Conservation (phyloP, 2,329 filamentous ascomycete genomes). For the Nigrospora osmanthi region DNA sequence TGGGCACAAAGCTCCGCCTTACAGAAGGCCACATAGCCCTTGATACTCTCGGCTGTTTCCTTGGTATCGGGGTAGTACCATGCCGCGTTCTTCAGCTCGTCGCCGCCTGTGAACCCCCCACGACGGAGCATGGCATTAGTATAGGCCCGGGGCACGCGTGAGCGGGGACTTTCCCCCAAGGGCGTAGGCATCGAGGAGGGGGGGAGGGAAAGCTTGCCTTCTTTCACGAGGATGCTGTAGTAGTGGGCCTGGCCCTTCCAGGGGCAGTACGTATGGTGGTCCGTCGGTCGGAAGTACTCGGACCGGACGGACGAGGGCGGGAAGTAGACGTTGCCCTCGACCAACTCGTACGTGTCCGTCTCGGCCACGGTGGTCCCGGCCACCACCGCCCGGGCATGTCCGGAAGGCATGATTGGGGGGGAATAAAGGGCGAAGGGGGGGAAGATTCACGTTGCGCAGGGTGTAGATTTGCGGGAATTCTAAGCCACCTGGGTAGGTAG, state of each 20-base stretch:
- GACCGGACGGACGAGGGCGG: conserved; percentile 35
- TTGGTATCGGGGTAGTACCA: conserved; percentile 50
- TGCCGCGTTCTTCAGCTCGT: conserved; percentile 42
- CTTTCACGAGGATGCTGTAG: conserved; percentile 42
- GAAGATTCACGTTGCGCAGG: no score
- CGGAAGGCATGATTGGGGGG: conserved; percentile 3
- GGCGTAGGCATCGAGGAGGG: no score
- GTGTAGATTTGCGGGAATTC: no score
- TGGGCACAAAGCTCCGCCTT: conserved; percentile 16
- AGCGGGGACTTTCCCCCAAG: no score
- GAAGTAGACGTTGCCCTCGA: conserved; percentile 53
- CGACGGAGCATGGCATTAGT: no score
- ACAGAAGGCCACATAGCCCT: conserved; percentile 51
- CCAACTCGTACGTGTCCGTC: conserved; percentile 42
- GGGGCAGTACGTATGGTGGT: conserved; percentile 39
- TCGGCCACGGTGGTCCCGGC: conserved; percentile 42
- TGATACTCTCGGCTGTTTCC: conserved; percentile 40
- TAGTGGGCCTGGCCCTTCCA: conserved; percentile 53
- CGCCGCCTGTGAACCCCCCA: conserved; percentile 17
- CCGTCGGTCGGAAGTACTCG: conserved; percentile 34
- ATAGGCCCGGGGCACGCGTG: no score
- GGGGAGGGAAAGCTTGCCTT: no score
- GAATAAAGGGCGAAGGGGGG: no score
- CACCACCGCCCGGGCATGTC: conserved; percentile 33
- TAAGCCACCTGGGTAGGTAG: no score